Conservation (phyloP, 495 filamentous ascomycete species). For the Penicillium tannophilum region DNA sequence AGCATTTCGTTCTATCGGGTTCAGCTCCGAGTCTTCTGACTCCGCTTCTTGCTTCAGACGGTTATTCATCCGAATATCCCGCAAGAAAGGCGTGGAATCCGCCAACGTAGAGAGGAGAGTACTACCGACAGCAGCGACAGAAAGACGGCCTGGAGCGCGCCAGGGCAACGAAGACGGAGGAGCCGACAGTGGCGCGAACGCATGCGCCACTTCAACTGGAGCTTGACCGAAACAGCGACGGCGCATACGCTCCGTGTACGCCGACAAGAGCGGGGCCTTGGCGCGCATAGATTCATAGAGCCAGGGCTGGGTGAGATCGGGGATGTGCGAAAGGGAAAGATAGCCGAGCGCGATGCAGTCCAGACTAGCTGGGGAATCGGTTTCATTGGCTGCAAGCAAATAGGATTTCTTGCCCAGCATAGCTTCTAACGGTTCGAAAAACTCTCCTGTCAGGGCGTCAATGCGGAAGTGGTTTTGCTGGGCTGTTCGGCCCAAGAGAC, state of each 20-base stretch:
- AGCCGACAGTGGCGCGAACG: constrained; percentile 23
- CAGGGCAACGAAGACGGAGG: constrained; percentile 36
- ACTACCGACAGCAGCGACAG: constrained; percentile 34
- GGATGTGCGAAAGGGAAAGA: constrained; percentile 69
- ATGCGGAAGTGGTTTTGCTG: constrained; percentile 63
- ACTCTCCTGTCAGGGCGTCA: constrained; percentile 64
- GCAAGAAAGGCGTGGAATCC: constrained; percentile 44
- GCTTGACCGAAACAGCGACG: constrained; percentile 41
- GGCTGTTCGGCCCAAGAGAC: constrained; percentile 40
- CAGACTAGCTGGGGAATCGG: constrained; percentile 56
- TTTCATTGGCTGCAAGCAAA: constrained; percentile 45
- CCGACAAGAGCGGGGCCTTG: constrained; percentile 55
- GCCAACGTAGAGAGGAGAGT: constrained; percentile 43
- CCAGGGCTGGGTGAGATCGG: constrained; percentile 72
- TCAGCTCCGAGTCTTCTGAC: constrained; percentile 30
- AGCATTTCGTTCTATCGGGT: constrained; percentile 24
- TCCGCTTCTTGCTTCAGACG: constrained; percentile 36
- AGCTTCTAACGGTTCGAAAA: constrained; percentile 67
- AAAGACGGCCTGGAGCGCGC: constrained; percentile 37
- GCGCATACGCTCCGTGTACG: constrained; percentile 55
- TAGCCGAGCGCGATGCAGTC: constrained; percentile 81
- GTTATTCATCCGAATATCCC: constrained; percentile 39
- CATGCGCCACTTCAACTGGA: constrained; percentile 30
- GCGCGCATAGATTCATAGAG: constrained; percentile 61
- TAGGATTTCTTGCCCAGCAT: constrained; percentile 60